These are phyloP conservation scores for Malus hybrid DNA, from an alignment of 331 rosid genomes.

Conservation along the genomic window DNA sequence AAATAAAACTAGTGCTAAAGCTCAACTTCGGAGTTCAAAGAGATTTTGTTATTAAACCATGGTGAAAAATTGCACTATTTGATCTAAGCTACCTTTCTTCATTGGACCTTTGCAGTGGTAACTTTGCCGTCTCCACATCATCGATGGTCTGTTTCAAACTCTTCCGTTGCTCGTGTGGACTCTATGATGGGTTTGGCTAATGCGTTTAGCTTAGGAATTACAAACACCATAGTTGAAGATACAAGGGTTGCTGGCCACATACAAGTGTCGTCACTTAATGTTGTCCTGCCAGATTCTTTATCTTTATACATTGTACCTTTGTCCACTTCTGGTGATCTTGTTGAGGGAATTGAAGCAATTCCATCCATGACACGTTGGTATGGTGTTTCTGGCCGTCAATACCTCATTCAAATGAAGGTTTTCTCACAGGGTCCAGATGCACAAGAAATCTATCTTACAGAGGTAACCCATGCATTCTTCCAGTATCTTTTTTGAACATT, in stretches of 20 bases:
- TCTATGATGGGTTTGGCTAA: slow-evolving; percentile 50
- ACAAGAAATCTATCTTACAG: slow-evolving; percentile 77
- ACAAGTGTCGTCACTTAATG: slow-evolving; percentile 79
- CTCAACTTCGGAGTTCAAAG: background rate
- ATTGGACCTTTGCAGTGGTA: slow-evolving; percentile 54
- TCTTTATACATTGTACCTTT: slow-evolving; percentile 48
- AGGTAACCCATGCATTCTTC: slow-evolving; percentile 36
- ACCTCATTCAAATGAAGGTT: slow-evolving; percentile 76
- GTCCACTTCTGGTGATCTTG: slow-evolving; percentile 43
- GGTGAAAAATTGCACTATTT: background rate
- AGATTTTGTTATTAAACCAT: background rate
- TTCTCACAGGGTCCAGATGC: slow-evolving; percentile 59
- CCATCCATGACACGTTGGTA: slow-evolving; percentile 53
- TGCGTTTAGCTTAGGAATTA: slow-evolving; percentile 64
- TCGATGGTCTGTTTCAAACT: slow-evolving; percentile 81
- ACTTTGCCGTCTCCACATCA: slow-evolving; percentile 86
- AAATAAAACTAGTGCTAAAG: background rate
- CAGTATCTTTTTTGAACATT: background rate
- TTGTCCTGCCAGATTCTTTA: slow-evolving; percentile 70
- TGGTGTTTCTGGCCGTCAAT: slow-evolving; percentile 69
- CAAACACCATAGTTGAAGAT: slow-evolving; percentile 73
- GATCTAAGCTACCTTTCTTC: slow-evolving; percentile 4
- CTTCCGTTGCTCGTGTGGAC: slow-evolving; percentile 71
- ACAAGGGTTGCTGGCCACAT: slow-evolving; percentile 82
- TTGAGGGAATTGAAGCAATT: slow-evolving; percentile 44